phyloP scores from a whole-genome alignment of 78 protist species.

The Dictyostelium discoideum region dicty_2.7 NC_007090.3:4272001-4272500 shows the following conservation, averaged over 20 bases:
- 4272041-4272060: background rate
- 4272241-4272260: background rate
- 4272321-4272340: background rate
- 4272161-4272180: background rate
- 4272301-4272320: background rate
- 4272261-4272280: background rate
- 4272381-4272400: too few relatives aligned
- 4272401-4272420: too few relatives aligned
- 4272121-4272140: background rate
- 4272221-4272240: background rate
- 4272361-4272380: too few relatives aligned
- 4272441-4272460: too few relatives aligned
- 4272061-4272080: background rate
- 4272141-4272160: constrained; percentile 1
- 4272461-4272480: too few relatives aligned
- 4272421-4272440: too few relatives aligned
- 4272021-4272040: background rate
- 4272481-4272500: too few relatives aligned
- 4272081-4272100: background rate
- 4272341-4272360: background rate
- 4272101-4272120: background rate
- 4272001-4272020: background rate
- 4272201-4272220: background rate
- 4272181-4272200: background rate
- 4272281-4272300: background rate